Base-by-base conservation (phyloP, 345 rosid species). In the Citrus medica region DNA sequence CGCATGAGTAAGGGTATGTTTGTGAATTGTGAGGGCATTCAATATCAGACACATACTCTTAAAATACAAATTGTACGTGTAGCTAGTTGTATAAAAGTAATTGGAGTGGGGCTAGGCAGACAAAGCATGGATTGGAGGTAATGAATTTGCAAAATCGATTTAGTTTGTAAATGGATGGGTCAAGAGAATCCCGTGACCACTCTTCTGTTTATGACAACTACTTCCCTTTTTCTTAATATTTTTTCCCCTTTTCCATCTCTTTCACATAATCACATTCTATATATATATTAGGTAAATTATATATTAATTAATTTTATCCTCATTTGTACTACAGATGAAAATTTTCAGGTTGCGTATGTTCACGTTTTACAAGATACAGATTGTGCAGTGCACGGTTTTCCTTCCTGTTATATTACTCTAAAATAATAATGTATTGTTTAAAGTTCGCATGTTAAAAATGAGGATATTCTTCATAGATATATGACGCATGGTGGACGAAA, bases 121-220 rank as follows among this genome's bases (percentile, higher is more conserved):
- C 62, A 63, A 62, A 46, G 37, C 21, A 46, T 30, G 78, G 61
- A 78, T 33, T 51, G 53, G 62, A 59, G 17, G 5, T 13, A 4
- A 46, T 12, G 51, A 46, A 13, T 46, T 46, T 46, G 51, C 51
- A 46, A 46, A 46, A 46, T 46, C 51, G 51, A 46, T 46, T 46
- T 12, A 46, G 17, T 46, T 46, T 46, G 51, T 13, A 46, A 12
- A 67, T 25, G 74, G 76, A 22, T 56, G 24, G 85, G 17, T 89
- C 87, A 86, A 86, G 74, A 64, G 93, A 90, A 82, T 82, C 92
- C 92, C 93, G 93, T 90, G 92, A 90, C 79, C 84, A 75, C 82
- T 70, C 53, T 65, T 69, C 74, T 74, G 79, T 71, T 71, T 16
- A 71, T 82, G 68, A 82, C 83, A 83, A 79, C 74, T 40, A 60